These are phyloP conservation scores for Papiliotrema fonsecae DNA, from an alignment of 1,284 basidiomycete species.

Conservation along the genomic window DNA sequence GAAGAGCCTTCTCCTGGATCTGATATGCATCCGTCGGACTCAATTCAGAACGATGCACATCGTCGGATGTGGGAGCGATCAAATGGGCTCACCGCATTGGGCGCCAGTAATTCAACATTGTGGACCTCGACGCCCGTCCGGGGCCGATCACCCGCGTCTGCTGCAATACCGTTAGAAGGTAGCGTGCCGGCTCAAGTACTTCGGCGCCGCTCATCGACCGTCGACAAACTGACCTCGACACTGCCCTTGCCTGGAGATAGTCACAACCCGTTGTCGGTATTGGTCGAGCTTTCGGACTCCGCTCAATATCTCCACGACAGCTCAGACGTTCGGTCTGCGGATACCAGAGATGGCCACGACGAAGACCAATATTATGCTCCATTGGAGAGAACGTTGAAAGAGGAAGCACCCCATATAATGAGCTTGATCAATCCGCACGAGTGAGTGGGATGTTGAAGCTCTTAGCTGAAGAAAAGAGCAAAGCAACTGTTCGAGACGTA, in stretches of 20 bases:
- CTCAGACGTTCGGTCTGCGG: not conserved
- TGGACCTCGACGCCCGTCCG: no score
- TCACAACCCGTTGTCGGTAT: conserved; percentile 21
- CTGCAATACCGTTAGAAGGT: not conserved
- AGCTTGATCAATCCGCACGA: conserved; percentile 17
- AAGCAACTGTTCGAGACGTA: conserved; percentile 30
- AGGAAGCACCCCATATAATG: conserved; percentile 29
- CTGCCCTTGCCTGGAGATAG: conserved; percentile 22
- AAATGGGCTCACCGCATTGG: not conserved
- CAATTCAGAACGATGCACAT: not conserved
- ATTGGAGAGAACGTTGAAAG: conserved; percentile 14
- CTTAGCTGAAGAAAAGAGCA: conserved; percentile 14
- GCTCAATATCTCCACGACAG: not conserved
- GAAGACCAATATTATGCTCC: conserved; percentile 21
- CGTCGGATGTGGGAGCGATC: not conserved
- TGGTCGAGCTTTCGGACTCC: conserved; percentile 19
- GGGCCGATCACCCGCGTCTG: not conserved
- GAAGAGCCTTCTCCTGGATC: not conserved
- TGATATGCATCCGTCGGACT: not conserved
- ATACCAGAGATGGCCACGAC: not conserved
- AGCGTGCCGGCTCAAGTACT: not conserved
- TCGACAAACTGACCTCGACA: conserved; percentile 16
- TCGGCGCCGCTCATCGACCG: not conserved
- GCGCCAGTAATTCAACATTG: not conserved
- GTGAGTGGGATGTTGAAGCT: conserved; percentile 7